Base-by-base conservation (phyloP, 2,329 filamentous ascomycete genomes). In the Botryotinia narcissicola region DNA sequence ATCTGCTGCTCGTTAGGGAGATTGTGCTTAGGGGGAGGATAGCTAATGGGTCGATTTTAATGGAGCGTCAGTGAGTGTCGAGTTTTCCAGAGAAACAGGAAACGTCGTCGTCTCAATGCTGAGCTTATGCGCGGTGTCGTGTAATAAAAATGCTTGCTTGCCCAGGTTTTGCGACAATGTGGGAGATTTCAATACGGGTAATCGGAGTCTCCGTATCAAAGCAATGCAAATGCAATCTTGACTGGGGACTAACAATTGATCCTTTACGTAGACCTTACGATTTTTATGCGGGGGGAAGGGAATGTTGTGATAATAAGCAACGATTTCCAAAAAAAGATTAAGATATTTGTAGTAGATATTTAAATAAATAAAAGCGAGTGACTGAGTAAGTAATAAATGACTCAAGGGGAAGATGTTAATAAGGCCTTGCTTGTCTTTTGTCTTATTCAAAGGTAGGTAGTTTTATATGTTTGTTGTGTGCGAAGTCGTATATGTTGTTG, bases 1-100 rank as follows among this genome's bases (percentile, higher is more conserved):
- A 79, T 79, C 72, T 74, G 75, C 71, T 73, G 75, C 70, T 73
- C 70, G 54, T 54, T 62, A 20, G 14, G 35, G 48, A 69, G 10
- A n/a, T 54, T 57, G 46, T 40, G 37, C 32, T 46, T 25, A 62
- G 44, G 62, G 44, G 20, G 51, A 16, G 20, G 70, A 68, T 48
- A 61, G 29, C 10, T n/a, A 18, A 40, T 51, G 16, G 48, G 22
- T 18, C 22, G 37, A 59, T 59, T 16, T 54, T 42, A 42, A 57
- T 4, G 35, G 48, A 10, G 16, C 48, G 25, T 68, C 48, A 42
- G 48, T 3, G 64, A 68, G 35, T 7, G 25, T 57, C 25, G n/a
- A 57, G 1, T 29, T 48, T 42, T n/a, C n/a, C 35, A 42, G n/a
- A 42, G 18, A 54, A 32, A 29, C 35, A 20, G 20, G 18, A 32